phyloP scores from a whole-genome alignment of 805 yeast species.

The Kuraishia cidri region DNA sequence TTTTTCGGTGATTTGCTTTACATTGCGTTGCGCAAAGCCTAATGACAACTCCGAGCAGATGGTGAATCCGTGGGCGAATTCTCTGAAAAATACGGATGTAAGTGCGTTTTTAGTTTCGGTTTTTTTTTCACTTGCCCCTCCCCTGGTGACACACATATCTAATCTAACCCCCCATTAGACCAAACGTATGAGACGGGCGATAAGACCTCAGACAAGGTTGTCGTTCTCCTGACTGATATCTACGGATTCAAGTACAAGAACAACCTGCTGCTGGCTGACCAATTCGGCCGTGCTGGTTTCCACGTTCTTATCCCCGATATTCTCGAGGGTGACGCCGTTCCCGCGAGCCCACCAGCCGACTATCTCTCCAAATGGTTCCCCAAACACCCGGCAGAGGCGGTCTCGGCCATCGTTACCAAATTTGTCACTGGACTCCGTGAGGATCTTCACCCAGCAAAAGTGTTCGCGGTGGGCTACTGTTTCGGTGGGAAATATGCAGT shows the following conservation, averaged over 20 bases:
- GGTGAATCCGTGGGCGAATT: no score
- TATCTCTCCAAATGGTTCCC: conserved; percentile 37
- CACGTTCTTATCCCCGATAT: conserved; percentile 73
- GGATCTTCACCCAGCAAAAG: conserved; percentile 2
- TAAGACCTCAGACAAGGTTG: conserved; percentile 29
- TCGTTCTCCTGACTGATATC: conserved; percentile 65
- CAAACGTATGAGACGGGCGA: conserved; percentile 44
- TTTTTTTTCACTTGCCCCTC: conserved; percentile 16
- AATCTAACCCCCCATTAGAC: neutral
- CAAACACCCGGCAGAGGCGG: conserved; percentile 27
- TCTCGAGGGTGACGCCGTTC: conserved; percentile 40
- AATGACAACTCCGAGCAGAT: no score
- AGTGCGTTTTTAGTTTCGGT: conserved; percentile 10
- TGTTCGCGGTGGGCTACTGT: conserved; percentile 62
- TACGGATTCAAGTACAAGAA: conserved; percentile 56
- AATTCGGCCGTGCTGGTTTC: conserved; percentile 53
- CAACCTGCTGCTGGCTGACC: conserved; percentile 53
- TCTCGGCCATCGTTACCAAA: neutral
- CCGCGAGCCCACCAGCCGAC: conserved; percentile 5
- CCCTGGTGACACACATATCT: conserved; percentile 17
- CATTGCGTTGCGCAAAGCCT: no score
- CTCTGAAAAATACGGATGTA: conserved; percentile 32
- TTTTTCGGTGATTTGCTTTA: no score
- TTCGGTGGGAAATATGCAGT: conserved; percentile 72
- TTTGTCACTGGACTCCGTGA: conserved; percentile 1